Base-by-base conservation (phyloP, 1,139 yeast genomes). In the Scheffersomyces titani region DNA sequence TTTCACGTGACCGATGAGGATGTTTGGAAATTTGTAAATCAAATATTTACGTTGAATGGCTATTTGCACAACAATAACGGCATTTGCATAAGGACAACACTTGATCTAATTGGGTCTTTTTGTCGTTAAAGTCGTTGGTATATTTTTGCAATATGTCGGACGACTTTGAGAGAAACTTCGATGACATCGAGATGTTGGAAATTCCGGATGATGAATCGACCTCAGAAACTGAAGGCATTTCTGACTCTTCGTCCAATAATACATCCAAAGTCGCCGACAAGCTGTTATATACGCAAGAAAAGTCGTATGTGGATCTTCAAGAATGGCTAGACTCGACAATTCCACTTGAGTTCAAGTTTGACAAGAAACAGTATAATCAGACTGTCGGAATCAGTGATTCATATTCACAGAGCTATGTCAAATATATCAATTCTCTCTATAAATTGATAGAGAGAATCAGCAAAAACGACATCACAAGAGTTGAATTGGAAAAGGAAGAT, bases 171-270 rank as follows among this genome's bases (percentile, higher is more conserved):
- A 20, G 64, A 57, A 65, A 63, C 44, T 77, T 73, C 60, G 79
- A 73, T 49, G 83, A 79, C 58, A 78, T 80, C 44, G 83, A 79
- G 58, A 78, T 79, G 83, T 69, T 80, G 53, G 83, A 79, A 52
- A 73, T 80, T 24, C 82, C 81, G 0, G 82, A 75, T 19, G 77
- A 75, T 52, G 74, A 67, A 30, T 66, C 73, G 1, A 59, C 65
- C 5, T 72, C 77, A 0, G 80, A 72, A 45, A 74, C 76, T 0
- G 80, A 72, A 54, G 70, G 73, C 3, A 64, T 71, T 7, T 65
- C 76, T 9, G 68, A 66, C 36, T 61, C 73, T 2, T 30, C 40
- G 16, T 64, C 69, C 40, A 48, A 47, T 47, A 51, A 49, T 13
- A 24, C 52, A 19, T 46, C 46, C 19, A 46, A 36, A 18, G 51